Conservation (phyloP, 2,329 filamentous ascomycete species). For the Aspergillus ochraceus region DNA sequence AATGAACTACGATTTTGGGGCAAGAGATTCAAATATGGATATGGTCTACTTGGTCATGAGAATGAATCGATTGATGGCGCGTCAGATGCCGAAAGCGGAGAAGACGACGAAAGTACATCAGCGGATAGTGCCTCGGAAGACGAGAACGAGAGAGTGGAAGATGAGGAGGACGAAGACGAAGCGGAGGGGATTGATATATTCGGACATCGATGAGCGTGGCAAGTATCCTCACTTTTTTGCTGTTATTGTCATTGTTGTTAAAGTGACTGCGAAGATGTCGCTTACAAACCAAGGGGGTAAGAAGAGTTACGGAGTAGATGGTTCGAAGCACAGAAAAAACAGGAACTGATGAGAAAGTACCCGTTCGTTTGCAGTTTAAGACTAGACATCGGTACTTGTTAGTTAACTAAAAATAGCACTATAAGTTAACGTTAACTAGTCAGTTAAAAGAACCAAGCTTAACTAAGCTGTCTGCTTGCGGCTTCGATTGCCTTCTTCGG, state of each 20-base stretch:
- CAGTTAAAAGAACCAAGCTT: constrained; percentile 13
- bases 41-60: constrained; percentile 35
- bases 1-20: constrained; percentile 63
- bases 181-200: constrained; percentile 53
- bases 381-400: too few species aligned
- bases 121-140: constrained; percentile 28
- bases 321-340: too few species aligned
- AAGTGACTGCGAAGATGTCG: too few species aligned
- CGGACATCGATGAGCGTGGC: constrained; percentile 49
- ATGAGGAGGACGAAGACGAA: constrained; percentile 52
- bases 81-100: constrained; percentile 21
- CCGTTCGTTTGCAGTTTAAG: not conserved
- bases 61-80: constrained; percentile 24
- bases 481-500: constrained; percentile 19
- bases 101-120: constrained; percentile 20
- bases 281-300: too few species aligned
- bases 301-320: too few species aligned
- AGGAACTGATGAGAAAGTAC: too few species aligned
- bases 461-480: constrained; percentile 25
- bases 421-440: too few species aligned
- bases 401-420: too few species aligned
- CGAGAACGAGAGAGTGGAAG: constrained; percentile 48
- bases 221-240: not conserved
- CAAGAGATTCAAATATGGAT: constrained; percentile 44
- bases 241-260: not conserved